Evolutionary conservation across 1,284 basidiomycete species (phyloP).

Genomic region (Earliella scabrosa): DNA sequence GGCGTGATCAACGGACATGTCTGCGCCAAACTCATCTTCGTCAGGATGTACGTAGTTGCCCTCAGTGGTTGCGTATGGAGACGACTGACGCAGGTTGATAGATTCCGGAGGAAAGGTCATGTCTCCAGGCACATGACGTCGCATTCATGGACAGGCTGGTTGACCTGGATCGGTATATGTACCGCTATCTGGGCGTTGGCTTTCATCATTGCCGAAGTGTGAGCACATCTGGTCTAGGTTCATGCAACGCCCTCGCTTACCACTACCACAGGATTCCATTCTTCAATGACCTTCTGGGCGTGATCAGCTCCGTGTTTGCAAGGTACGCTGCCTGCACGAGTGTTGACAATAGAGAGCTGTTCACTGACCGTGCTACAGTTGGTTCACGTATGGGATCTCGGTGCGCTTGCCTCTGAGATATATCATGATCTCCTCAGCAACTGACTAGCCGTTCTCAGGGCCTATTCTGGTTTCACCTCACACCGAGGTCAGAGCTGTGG

Average conservation of each 20-base stretch:
- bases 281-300: conserved; percentile 39
- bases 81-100: conserved; percentile 1
- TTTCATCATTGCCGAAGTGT: conserved; percentile 39
- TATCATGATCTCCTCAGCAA: not conserved
- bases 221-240: conserved; percentile 10
- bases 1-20: conserved; percentile 39
- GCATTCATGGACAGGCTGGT: conserved; percentile 36
- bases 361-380: conserved; percentile 21
- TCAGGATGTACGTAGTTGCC: conserved; percentile 33
- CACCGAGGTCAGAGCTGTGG: conserved; percentile 30
- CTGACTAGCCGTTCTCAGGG: conserved; percentile 17
- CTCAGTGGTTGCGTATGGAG: not conserved
- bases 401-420: conserved; percentile 12
- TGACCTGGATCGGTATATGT: conserved; percentile 35
- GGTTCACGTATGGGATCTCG: conserved; percentile 39
- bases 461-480: conserved; percentile 38
- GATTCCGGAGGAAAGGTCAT: conserved; percentile 32
- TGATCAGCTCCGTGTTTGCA: conserved; percentile 37
- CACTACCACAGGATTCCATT: conserved; percentile 32
- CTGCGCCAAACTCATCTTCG: conserved; percentile 37
- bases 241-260: not conserved
- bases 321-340: conserved; percentile 21
- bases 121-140: conserved; percentile 33
- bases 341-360: no score
- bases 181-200: conserved; percentile 33